Base-by-base conservation (phyloP, 305 asterid genomes). In the Coffea humblotiana region DNA sequence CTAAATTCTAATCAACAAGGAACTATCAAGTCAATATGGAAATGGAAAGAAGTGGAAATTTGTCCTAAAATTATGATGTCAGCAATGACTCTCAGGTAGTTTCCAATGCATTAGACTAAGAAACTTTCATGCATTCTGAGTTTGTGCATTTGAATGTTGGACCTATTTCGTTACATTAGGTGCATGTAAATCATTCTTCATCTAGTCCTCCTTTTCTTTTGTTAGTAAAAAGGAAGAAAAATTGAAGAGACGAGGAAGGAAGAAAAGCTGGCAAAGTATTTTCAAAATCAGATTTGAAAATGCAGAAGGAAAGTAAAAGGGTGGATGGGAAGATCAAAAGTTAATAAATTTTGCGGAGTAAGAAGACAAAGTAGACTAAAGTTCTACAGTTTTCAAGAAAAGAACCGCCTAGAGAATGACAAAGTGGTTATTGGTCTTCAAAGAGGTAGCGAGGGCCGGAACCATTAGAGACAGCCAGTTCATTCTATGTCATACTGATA, bases 141-240 rank as follows among this genome's bases (percentile, higher is more conserved):
- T 64, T 52, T 45, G 8, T 61, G 72, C 32, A 29, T 64, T 68
- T 76, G 63, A 76, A 76, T 45, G 47, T 64, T 61, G 47, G 21
- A 29, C 35, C 27, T 15, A 4, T 25, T 76, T 32, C 29, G 32
- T 19, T 76, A 43, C 43, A 63, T 45, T 40, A 45, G 43, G 43
- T 8, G 9, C 18, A 4, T 21, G n/a, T 27, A 76, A n/a, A 37
- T 68, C 25, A 6, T 37, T 21, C 14, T 7, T 67, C 6, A 13
- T 16, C 27, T 68, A 68, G 1, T 68, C 8, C 23, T 68, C 27
- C 37, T 68, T 3, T 19, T 19, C 8, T 37, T 4, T 8, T 23
- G 40, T 2, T 15, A 35, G 27, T 4, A 49, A 64, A 75, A 15
- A 27, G 77, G n/a, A 48, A 51, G 43, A 40, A 64, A 61, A 63